phyloP scores from a whole-genome alignment of 805 yeast genomes.

The Zygotorulaspora chibaensis region DNA sequence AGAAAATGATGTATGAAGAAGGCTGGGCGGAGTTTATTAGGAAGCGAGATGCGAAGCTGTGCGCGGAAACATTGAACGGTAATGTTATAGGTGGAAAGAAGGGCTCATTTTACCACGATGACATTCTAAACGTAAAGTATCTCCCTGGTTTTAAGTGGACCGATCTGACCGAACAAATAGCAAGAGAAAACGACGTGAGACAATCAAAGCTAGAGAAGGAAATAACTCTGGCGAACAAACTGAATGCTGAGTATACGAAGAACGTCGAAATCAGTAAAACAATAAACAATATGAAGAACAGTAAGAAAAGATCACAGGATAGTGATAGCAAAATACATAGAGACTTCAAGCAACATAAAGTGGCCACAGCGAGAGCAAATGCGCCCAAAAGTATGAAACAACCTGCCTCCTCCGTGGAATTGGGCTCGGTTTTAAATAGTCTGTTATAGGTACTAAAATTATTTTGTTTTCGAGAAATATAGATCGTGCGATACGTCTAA shows the following conservation, averaged over 20 bases:
- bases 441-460: conserved; percentile 41
- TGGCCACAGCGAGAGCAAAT: conserved; percentile 61
- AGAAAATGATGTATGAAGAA: conserved; percentile 80
- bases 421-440: conserved; percentile 46
- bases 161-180: conserved; percentile 88
- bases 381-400: conserved; percentile 48
- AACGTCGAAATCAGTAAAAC: conserved; percentile 85
- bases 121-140: conserved; percentile 85
- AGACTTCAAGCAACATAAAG: conserved; percentile 65
- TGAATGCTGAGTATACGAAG: conserved; percentile 76
- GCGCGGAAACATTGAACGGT: conserved; percentile 83
- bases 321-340: conserved; percentile 41
- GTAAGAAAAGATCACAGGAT: conserved; percentile 30
- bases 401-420: conserved; percentile 38
- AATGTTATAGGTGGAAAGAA: conserved; percentile 90
- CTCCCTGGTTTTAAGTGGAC: conserved; percentile 92
- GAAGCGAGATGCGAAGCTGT: conserved; percentile 83
- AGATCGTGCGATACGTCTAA: not conserved
- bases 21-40: conserved; percentile 94
- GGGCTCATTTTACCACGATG: conserved; percentile 87
- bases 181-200: conserved; percentile 82
- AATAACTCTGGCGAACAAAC: conserved; percentile 79
- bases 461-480: not conserved
- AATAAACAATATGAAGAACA: conserved; percentile 55
- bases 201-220: conserved; percentile 86